Evolutionary conservation across 2,329 filamentous ascomycete species (phyloP), one percentile per base, ranked within the genome.

Genomic region (Chaetomium sp.): DNA sequence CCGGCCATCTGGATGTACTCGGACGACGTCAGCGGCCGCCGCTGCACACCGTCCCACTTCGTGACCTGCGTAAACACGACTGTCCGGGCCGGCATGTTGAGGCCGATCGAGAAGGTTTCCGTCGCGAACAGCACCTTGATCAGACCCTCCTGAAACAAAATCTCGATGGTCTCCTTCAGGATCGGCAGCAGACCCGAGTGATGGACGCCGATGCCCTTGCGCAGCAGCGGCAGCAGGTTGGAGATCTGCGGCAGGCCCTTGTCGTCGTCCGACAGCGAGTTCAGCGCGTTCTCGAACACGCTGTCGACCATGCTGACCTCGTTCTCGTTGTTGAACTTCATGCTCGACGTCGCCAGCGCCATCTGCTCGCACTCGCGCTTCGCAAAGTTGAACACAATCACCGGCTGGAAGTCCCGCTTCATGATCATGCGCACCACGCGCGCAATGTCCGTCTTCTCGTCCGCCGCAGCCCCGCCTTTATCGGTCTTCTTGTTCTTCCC

Each of bases 371-470:
- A 96, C 66, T 97, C 92, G 62, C 92, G 82, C 76, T 99, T 99
- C 79, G 91, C 96, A 76, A 99, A 99, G 72, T 92, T 97, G 81
- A 99, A 99, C 41, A 99, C 91, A 69, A 99, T 99, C 65, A 97
- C 94, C 0, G 94, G 94, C 67, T 99, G 96, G 74, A 94, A 95
- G 69, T 88, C 94, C 76, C 91, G 96, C 73, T 89, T 81, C 86
- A 99, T 95, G 64, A 97, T 95, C 94, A 99, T 99, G 72, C 88
- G 89, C 63, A 99, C 88, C 66, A 99, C 96, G 78, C 96, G 97
- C 76, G 90, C 91, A 59, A 99, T 96, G 72, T 99, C 94, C 1
- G 84, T 85, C 11, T 83, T 71, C 19, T 79, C 79, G 62, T 87
- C 80, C 47, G 82, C 59, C 19, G 85, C 86, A 34, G 80, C 83